Evolutionary conservation across 345 rosid species (phyloP).

Genomic region (Salix dunnii): DNA sequence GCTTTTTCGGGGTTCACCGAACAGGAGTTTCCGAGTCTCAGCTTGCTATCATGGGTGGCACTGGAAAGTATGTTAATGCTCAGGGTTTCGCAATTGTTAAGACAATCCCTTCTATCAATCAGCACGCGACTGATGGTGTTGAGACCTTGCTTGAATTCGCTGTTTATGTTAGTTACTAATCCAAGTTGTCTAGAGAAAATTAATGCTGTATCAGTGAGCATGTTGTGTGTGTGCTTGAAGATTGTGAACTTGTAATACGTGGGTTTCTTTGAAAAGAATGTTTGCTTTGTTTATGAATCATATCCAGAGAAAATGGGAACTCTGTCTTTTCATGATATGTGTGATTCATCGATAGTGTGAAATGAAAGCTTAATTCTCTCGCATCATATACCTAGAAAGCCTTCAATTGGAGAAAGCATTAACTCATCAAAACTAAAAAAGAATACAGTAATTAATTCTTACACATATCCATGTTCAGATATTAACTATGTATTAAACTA

Average conservation of each 20-base stretch:
- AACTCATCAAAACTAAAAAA: no score
- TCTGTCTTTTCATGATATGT: neutral
- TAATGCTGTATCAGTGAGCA: neutral
- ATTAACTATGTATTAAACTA: no score
- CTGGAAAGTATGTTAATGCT: conserved; percentile 74
- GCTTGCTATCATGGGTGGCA: conserved; percentile 84
- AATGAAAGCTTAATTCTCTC: no score
- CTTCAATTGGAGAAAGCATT: no score
- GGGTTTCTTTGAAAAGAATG: neutral
- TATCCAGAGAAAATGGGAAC: neutral
- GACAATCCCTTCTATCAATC: conserved; percentile 50
- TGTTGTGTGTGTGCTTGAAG: neutral
- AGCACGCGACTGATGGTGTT: conserved; percentile 60
- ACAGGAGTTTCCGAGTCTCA: conserved; percentile 75
- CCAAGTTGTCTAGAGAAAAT: neutral
- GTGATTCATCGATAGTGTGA: no score
- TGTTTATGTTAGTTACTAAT: conserved; percentile 49
- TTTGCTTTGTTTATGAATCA: neutral
- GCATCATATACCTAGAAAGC: no score
- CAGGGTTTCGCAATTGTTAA: conserved; percentile 65
- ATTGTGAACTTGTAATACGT: neutral
- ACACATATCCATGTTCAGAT: no score
- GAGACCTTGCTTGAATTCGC: conserved; percentile 63
- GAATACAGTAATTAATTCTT: no score
- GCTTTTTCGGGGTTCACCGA: conserved; percentile 73